These are phyloP conservation scores for Gastrolobium bilobum DNA, from an alignment of 306 rosid species.

Conservation along the genomic window DNA sequence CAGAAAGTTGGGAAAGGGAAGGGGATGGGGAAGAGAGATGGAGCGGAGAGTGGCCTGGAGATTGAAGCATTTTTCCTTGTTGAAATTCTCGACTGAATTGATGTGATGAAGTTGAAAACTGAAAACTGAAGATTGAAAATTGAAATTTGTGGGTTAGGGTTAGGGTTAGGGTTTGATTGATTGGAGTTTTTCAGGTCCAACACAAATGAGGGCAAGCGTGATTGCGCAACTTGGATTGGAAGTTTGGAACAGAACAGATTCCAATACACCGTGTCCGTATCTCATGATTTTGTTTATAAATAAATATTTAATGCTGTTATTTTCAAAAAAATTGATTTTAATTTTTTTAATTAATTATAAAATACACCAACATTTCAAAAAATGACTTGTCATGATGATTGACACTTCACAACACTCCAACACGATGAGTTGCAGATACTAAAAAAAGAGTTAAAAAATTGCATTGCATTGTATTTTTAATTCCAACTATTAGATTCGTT, in stretches of 20 bases:
- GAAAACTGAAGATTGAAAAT: background rate
- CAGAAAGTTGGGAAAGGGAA: constrained; percentile 48
- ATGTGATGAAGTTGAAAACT: background rate
- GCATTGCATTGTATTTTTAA: too few relatives aligned
- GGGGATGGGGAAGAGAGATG: constrained; percentile 86
- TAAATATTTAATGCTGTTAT: too few relatives aligned
- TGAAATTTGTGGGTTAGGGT: background rate
- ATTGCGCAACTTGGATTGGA: background rate
- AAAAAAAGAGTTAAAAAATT: too few relatives aligned
- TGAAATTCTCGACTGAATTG: background rate
- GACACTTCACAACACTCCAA: too few relatives aligned
- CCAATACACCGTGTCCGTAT: too few relatives aligned
- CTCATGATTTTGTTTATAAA: too few relatives aligned
- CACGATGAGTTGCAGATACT: too few relatives aligned
- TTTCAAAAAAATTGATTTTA: too few relatives aligned
- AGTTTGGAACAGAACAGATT: background rate
- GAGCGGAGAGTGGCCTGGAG: constrained; percentile 96
- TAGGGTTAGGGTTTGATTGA: constrained; percentile 43
- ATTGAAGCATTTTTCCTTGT: constrained; percentile 68
- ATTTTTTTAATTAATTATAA: too few relatives aligned
- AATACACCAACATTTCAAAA: too few relatives aligned
- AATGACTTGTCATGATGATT: too few relatives aligned
- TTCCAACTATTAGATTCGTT: too few relatives aligned
- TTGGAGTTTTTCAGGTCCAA: background rate
- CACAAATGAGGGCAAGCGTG: background rate